These are phyloP conservation scores for Colletotrichum brevisporum DNA, from an alignment of 2,329 filamentous ascomycete genomes.

Conservation along the genomic window DNA sequence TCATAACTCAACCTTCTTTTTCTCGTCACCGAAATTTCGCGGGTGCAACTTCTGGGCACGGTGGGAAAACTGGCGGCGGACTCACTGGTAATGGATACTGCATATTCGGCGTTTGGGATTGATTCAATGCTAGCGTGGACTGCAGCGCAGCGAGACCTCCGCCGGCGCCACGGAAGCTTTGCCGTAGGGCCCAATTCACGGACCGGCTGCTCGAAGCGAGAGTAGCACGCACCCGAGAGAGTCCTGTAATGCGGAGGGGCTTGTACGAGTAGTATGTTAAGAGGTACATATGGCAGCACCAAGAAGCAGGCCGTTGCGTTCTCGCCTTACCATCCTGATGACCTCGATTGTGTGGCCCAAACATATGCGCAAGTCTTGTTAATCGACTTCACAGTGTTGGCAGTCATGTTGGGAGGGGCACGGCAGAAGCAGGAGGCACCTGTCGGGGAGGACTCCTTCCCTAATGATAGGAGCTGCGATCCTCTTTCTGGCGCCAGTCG, in stretches of 20 bases:
- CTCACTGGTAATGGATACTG: slow-evolving; percentile 31
- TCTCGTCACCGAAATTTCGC: slow-evolving; percentile 1
- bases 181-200: background rate
- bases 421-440: too few relatives aligned
- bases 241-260: slow-evolving; percentile 26
- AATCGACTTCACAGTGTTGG: too few relatives aligned
- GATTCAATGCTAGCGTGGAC: slow-evolving; percentile 13
- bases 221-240: background rate
- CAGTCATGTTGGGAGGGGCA: too few relatives aligned
- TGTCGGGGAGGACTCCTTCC: too few relatives aligned
- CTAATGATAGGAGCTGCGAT: too few relatives aligned
- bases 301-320: background rate
- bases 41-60: slow-evolving; percentile 16
- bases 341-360: too few relatives aligned
- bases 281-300: slow-evolving; percentile 8
- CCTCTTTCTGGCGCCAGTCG: too few relatives aligned
- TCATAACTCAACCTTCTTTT: background rate
- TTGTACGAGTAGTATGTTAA: slow-evolving; percentile 26
- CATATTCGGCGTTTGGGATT: slow-evolving; percentile 40
- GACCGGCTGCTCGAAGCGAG: background rate
- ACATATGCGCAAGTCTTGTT: too few relatives aligned
- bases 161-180: background rate
- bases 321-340: background rate
- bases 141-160: slow-evolving; percentile 7
- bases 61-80: slow-evolving; percentile 25